These are phyloP conservation scores for Xanthoceras sorbifolium DNA, from an alignment of 345 rosid species.

Conservation along the genomic window DNA sequence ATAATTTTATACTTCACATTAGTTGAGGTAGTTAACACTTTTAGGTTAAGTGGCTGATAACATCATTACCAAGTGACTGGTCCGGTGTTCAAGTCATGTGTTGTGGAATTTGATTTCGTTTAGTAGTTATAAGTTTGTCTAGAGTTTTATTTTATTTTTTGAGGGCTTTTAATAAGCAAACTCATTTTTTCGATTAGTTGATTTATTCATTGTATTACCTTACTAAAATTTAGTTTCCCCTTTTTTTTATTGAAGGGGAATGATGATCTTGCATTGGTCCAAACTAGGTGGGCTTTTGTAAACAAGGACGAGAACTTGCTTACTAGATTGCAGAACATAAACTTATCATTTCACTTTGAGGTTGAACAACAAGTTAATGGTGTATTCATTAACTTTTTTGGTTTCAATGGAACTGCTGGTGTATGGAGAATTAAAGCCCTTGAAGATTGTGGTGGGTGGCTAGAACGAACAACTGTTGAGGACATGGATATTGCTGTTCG, in stretches of 20 bases:
- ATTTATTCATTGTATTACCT: neutral
- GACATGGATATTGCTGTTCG: conserved; percentile 96
- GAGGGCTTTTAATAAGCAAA: neutral
- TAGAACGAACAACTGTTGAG: conserved; percentile 88
- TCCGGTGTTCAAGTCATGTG: neutral
- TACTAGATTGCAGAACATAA: conserved; percentile 84
- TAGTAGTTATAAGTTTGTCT: neutral
- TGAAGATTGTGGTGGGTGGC: conserved; percentile 95
- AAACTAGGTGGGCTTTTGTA: conserved; percentile 87
- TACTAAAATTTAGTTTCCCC: neutral
- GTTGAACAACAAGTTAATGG: conserved; percentile 96
- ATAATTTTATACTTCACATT: neutral
- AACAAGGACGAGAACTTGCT: conserved; percentile 94
- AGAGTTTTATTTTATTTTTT: neutral
- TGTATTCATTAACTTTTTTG: conserved; percentile 77
- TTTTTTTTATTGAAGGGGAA: conserved; percentile 50
- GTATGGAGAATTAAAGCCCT: conserved; percentile 93
- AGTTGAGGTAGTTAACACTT: neutral
- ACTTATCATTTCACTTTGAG: conserved; percentile 88
- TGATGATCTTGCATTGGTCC: conserved; percentile 79
- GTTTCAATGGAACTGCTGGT: conserved; percentile 94
- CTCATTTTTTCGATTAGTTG: neutral
- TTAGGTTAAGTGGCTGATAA: conserved; percentile 5
- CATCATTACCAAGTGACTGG: neutral
- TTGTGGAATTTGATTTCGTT: neutral